Conservation (phyloP, 257 asterid genomes). For the Solanum lignicaule region DNA sequence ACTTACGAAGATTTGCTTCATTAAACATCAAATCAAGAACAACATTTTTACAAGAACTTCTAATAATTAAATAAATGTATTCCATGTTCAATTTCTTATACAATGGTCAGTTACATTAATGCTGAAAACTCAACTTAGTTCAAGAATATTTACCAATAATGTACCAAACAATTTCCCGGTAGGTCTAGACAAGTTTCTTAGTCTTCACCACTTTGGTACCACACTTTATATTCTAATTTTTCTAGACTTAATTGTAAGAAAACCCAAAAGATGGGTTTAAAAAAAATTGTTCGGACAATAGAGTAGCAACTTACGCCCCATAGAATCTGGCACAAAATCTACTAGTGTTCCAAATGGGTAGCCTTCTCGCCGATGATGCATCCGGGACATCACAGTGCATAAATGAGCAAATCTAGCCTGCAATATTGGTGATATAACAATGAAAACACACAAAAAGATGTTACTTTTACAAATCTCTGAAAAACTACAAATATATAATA, state of each 20-base stretch:
- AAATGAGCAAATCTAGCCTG: slow-evolving; percentile 99
- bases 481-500: background rate
- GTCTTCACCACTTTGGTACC: background rate
- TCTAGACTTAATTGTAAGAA: background rate
- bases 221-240: background rate
- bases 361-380: slow-evolving; percentile 96
- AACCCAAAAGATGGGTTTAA: background rate
- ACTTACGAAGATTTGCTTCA: background rate
- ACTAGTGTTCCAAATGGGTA: slow-evolving; percentile 98
- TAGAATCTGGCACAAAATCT: slow-evolving; percentile 87
- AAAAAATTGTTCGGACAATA: background rate
- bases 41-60: background rate
- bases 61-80: background rate
- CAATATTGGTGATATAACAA: slow-evolving; percentile 3
- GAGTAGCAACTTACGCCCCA: slow-evolving; percentile 48
- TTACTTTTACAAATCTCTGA: background rate
- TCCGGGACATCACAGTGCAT: slow-evolving; percentile 90
- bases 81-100: background rate
- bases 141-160: background rate
- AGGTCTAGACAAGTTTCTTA: background rate
- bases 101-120: background rate
- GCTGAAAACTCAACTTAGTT: background rate
- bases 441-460: background rate
- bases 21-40: background rate
- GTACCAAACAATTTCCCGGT: background rate